Evolutionary conservation across 495 filamentous ascomycete species (phyloP), one percentile per base, ranked within the genome.

Genomic region (Xylaria flabelliformis): DNA sequence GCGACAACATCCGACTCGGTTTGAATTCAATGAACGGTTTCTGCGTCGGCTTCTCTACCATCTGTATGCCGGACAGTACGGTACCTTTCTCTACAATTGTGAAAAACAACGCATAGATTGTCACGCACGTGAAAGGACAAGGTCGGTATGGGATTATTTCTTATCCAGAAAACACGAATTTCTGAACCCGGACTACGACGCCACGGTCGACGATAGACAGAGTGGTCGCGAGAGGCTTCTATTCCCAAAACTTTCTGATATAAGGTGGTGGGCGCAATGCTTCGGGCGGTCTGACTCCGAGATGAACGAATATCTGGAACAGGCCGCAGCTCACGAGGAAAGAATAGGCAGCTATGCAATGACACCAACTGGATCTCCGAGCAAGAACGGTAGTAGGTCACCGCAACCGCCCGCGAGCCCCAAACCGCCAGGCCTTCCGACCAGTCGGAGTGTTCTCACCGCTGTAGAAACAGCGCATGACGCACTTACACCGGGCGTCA

Each of bases 1-100:
- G 17, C 84, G 91, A 65, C 97, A 98, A 75, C 84, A 97, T 74
- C 95, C 96, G 0, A 93, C 90, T 36, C 89, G 96, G 1, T 99
- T 99, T 77, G 95, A 99, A 77, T 99, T 95, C 83, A 98, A 97
- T 73, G 97, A 98, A 77, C 90, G 95, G 1, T 98, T 99, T 79
- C 86, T 99, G 12, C 89, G 94, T 5, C 90, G 97, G 12, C 81
- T 99, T 4, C 86, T 98, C 6, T 99, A 98, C 76, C 97, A 99
- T 76, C 88, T 97, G 1, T 96, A 98, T 75, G 94, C 94, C 4
- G 97, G 95, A 72, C 97, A 99, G 78, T 99, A 97, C 72, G 97
- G 97, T 55, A 97, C 94, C 1, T 99, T 99, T 78, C 85, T 99
- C 50, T 97, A 91, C 82, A 97, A 99, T 83, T 95, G 89, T 74